Evolutionary conservation across 352 stramenopile genomes (phyloP).

Genomic region (Globisporangium perplexum): DNA sequence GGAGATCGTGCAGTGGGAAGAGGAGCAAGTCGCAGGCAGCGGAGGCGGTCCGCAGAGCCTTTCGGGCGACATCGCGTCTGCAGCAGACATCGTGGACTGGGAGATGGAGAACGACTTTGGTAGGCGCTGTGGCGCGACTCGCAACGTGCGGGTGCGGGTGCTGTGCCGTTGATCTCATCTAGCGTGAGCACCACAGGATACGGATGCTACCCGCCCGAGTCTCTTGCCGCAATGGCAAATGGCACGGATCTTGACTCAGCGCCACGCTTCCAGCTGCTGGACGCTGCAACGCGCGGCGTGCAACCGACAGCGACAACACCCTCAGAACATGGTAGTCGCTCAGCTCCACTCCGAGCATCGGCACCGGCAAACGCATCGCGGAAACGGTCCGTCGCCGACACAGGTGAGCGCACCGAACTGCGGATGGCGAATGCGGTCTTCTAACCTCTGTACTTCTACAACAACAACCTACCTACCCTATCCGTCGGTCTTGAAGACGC

Average conservation of each 20-base stretch:
- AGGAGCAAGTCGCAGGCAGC: not conserved
- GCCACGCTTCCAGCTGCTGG: slow-evolving; percentile 11
- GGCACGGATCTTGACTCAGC: not conserved
- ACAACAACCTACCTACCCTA: slow-evolving; percentile 1
- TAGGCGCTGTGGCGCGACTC: not conserved
- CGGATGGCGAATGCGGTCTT: too few species aligned
- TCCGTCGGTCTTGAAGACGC: not conserved
- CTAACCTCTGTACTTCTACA: slow-evolving; percentile 2
- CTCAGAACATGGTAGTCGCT: not conserved
- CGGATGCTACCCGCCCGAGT: slow-evolving; percentile 1
- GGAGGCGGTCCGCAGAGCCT: slow-evolving; percentile 9
- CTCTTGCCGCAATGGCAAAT: not conserved
- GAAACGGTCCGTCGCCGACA: not conserved
- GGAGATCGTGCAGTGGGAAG: slow-evolving; percentile 14
- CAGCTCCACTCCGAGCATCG: not conserved
- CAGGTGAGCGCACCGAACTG: not conserved
- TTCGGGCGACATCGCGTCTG: slow-evolving; percentile 32
- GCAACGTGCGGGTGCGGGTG: too few species aligned
- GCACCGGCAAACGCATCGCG: slow-evolving; percentile 1
- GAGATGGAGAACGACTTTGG: slow-evolving; percentile 8
- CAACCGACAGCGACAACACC: not conserved
- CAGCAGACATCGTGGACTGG: slow-evolving; percentile 21
- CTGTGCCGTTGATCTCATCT: not conserved
- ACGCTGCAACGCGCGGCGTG: not conserved
- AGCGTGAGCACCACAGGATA: not conserved